Percentiles rank a stretch among this genome's conserved stretches.
These are phyloP conservation scores for Kazachstania sp. DNA, from an alignment of 1,139 yeast genomes.

Conservation along the genomic window DNA sequence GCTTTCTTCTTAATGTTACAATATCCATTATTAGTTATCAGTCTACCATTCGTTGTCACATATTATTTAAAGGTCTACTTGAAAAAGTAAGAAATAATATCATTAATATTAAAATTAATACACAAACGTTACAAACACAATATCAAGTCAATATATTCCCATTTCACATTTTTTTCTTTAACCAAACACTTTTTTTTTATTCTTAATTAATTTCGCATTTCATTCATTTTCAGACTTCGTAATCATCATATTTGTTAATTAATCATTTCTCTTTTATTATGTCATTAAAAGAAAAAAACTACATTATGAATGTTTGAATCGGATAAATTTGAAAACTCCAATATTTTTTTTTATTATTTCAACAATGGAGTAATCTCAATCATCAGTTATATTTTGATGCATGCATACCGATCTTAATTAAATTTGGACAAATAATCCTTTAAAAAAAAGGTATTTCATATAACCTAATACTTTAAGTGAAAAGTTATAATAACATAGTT, in stretches of 20 bases:
- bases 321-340: no score
- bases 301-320: no score
- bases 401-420: not conserved
- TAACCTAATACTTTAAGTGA: no score
- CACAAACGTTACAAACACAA: not conserved
- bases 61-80: constrained; percentile 41
- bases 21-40: constrained; percentile 48
- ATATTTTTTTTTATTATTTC: no score
- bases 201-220: no score
- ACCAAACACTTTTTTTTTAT: not conserved
- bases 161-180: not conserved
- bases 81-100: constrained; percentile 9
- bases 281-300: no score
- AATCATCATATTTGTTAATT: no score
- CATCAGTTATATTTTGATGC: not conserved
- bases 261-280: no score
- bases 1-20: constrained; percentile 57
- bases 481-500: not conserved
- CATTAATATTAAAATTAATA: not conserved
- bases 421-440: not conserved
- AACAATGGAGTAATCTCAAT: not conserved
- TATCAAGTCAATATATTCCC: not conserved
- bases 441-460: not conserved
- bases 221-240: no score
- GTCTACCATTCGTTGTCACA: constrained; percentile 59